Evolutionary conservation across 1,139 yeast species (phyloP).

Genomic region (Geotrichum restrictum): DNA sequence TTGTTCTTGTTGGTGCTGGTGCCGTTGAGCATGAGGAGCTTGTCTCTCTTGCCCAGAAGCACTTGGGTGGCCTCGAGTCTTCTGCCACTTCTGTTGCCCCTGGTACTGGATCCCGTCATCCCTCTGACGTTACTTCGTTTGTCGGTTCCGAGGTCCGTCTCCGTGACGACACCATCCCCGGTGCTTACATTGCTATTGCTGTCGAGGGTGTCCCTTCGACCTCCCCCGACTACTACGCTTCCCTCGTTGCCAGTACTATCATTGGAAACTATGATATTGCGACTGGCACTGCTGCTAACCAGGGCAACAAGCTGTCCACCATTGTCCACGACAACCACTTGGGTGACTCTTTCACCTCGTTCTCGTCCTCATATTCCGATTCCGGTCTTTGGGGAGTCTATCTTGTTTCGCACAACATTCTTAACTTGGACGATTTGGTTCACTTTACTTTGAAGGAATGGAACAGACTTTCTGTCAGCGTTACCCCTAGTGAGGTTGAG

Average conservation of each 20-base stretch:
- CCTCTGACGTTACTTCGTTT: conserved; percentile 66
- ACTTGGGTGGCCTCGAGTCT: conserved; percentile 70
- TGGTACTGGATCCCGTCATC: conserved; percentile 64
- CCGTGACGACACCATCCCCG: conserved; percentile 78
- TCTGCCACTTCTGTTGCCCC: conserved; percentile 63
- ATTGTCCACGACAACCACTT: conserved; percentile 68
- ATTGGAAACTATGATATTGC: conserved; percentile 98
- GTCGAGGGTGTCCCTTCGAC: conserved; percentile 98
- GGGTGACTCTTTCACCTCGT: conserved; percentile 93
- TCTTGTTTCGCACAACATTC: conserved; percentile 72
- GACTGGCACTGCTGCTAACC: conserved; percentile 77
- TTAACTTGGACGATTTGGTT: conserved; percentile 60
- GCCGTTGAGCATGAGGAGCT: conserved; percentile 86
- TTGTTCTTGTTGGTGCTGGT: conserved; percentile 96
- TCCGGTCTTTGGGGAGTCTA: conserved; percentile 98
- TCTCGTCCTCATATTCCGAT: conserved; percentile 94
- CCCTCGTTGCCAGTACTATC: conserved; percentile 92
- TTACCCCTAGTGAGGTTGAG: conserved; percentile 82
- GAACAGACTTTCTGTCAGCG: conserved; percentile 78
- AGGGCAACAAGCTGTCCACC: conserved; percentile 82
- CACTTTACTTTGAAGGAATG: conserved; percentile 82
- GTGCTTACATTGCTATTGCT: conserved; percentile 87
- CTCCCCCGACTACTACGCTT: conserved; percentile 91
- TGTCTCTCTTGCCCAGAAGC: conserved; percentile 68
- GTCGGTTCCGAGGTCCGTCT: conserved; percentile 82